phyloP scores from a whole-genome alignment of 129 eudicot species.

The Apium graveolens region DNA sequence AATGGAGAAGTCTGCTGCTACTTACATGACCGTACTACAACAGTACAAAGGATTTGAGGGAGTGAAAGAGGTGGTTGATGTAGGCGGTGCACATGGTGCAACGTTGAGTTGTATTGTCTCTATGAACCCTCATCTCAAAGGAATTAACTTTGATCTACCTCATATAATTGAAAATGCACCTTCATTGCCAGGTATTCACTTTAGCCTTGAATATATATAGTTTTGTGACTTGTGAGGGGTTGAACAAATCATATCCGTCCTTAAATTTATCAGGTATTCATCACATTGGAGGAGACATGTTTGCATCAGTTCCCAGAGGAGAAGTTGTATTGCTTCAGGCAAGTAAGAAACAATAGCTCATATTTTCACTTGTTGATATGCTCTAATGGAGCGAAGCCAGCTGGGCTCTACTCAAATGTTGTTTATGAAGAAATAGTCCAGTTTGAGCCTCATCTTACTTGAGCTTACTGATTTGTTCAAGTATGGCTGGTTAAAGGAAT shows the following conservation, averaged over 20 bases:
- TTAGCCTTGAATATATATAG: too few species aligned
- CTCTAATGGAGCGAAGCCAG: too few species aligned
- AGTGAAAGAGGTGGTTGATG: not conserved
- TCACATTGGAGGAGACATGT: conserved; percentile 12
- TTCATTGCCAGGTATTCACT: not conserved
- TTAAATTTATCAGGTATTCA: not conserved
- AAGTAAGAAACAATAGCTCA: not conserved
- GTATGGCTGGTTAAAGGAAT: too few species aligned
- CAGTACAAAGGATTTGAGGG: not conserved
- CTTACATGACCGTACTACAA: too few species aligned
- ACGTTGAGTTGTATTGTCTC: not conserved
- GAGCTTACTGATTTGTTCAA: too few species aligned
- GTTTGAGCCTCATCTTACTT: too few species aligned
- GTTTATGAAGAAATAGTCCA: too few species aligned
- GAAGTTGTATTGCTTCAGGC: conserved; percentile 3
- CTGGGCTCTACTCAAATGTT: too few species aligned
- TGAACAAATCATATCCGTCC: too few species aligned
- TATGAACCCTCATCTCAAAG: not conserved
- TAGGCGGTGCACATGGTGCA: not conserved
- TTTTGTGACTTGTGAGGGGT: too few species aligned
- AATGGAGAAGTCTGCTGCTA: too few species aligned
- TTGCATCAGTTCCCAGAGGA: conserved; percentile 2
- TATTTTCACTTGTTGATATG: too few species aligned
- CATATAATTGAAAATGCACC: not conserved
- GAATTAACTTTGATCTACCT: not conserved